These are phyloP conservation scores for Cladochytrium replicatum DNA, from an alignment of 192 early-diverging fungal genomes.

Conservation along the genomic window DNA sequence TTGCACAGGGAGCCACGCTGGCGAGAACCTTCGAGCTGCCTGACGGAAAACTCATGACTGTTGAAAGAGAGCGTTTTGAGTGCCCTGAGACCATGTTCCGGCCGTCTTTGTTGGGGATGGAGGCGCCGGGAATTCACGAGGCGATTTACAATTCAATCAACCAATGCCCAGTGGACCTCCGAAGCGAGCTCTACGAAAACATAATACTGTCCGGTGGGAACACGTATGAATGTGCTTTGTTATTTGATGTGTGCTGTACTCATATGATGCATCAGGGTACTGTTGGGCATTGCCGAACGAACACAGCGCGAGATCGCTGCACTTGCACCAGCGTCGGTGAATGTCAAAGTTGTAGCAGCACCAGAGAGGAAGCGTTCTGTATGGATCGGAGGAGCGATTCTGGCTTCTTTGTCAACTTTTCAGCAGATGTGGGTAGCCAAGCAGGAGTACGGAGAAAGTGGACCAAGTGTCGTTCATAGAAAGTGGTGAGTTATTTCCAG, in stretches of 20 bases:
- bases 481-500: no score
- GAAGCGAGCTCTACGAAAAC: conserved; percentile 6
- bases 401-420: conserved; percentile 96
- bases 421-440: conserved; percentile 99
- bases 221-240: no score
- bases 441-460: conserved; percentile 97
- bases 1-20: background rate
- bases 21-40: background rate
- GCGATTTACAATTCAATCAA: background rate
- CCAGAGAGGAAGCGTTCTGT: conserved; percentile 99
- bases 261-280: no score
- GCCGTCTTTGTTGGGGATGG: background rate
- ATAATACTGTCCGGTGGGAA: conserved; percentile 4
- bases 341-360: conserved; percentile 96
- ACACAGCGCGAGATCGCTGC: conserved; percentile 95
- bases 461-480: conserved; percentile 95
- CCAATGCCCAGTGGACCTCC: conserved; percentile 1
- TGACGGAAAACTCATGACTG: conserved; percentile 3
- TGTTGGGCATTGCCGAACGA: no score
- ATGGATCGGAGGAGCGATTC: conserved; percentile 98
- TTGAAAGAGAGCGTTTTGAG: conserved; percentile 5
- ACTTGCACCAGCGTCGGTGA: conserved; percentile 88
- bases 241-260: no score
- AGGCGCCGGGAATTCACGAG: background rate
- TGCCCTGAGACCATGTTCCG: background rate